Conservation (phyloP, 1,139 yeast species). For the Zygoascus meyerae region DNA sequence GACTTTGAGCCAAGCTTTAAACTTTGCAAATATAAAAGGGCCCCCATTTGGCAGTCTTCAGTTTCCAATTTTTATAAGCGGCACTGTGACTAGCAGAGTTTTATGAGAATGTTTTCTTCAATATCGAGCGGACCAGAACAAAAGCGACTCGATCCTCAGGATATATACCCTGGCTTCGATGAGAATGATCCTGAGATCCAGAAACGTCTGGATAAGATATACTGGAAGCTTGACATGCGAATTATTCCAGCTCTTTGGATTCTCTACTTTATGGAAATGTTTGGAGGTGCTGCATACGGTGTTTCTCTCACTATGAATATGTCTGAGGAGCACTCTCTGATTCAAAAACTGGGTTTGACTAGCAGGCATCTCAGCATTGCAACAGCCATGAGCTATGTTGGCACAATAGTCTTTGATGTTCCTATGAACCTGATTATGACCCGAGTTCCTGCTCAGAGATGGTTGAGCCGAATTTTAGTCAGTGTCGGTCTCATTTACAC, state of each 20-base stretch:
- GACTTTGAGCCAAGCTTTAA: conserved; percentile 1
- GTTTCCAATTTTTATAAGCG: not conserved
- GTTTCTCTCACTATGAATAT: conserved; percentile 76
- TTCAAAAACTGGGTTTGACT: conserved; percentile 46
- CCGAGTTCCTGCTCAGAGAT: conserved; percentile 73
- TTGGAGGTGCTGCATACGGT: conserved; percentile 74
- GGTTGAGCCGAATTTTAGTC: conserved; percentile 75
- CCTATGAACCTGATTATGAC: conserved; percentile 89
- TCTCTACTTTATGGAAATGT: conserved; percentile 71
- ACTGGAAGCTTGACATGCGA: conserved; percentile 60
- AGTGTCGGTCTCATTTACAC: conserved; percentile 72
- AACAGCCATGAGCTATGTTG: conserved; percentile 76
- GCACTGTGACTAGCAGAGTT: not conserved
- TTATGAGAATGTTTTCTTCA: not conserved
- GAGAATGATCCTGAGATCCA: conserved; percentile 10
- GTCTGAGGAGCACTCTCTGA: conserved; percentile 56
- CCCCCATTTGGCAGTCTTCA: not conserved
- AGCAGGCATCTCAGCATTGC: conserved; percentile 65
- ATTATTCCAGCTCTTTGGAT: conserved; percentile 83
- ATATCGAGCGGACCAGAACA: no score
- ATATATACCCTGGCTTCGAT: conserved; percentile 9
- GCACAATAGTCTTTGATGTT: conserved; percentile 74
- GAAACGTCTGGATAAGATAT: conserved; percentile 50
- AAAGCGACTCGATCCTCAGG: not conserved
- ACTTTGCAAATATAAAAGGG: not conserved